These are phyloP conservation scores for Xylaria palmicola DNA, from an alignment of 495 filamentous ascomycete species.

Conservation along the genomic window DNA sequence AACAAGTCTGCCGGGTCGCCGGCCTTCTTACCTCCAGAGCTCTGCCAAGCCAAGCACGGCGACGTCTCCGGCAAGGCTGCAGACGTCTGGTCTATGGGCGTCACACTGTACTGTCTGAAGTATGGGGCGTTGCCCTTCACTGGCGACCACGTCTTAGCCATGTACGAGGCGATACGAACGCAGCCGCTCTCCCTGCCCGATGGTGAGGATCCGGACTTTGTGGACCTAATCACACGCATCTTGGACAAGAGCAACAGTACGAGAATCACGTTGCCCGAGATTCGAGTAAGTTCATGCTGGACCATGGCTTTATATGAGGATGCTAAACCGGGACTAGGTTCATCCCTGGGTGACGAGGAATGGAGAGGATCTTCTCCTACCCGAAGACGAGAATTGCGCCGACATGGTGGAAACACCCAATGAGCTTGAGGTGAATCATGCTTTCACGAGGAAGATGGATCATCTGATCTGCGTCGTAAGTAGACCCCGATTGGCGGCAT, in stretches of 20 bases:
- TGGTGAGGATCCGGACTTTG: slow-evolving; percentile 59
- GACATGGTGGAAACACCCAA: slow-evolving; percentile 77
- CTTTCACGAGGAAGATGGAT: slow-evolving; percentile 84
- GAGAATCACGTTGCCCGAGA: slow-evolving; percentile 75
- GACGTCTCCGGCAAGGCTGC: slow-evolving; percentile 85
- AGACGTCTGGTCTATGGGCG: slow-evolving; percentile 98
- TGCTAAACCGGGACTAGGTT: slow-evolving; percentile 53
- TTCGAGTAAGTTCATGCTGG: slow-evolving; percentile 61
- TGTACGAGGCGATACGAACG: slow-evolving; percentile 83
- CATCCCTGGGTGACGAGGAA: slow-evolving; percentile 92
- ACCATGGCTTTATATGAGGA: not conserved
- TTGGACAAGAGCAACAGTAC: slow-evolving; percentile 76
- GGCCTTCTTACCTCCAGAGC: slow-evolving; percentile 89
- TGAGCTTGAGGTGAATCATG: slow-evolving; percentile 82
- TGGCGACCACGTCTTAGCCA: slow-evolving; percentile 70
- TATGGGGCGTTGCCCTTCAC: slow-evolving; percentile 89
- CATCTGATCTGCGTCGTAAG: slow-evolving; percentile 82
- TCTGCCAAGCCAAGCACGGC: slow-evolving; percentile 87
- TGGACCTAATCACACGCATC: slow-evolving; percentile 64
- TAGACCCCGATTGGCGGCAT: slow-evolving; percentile 7
- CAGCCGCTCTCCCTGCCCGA: slow-evolving; percentile 53
- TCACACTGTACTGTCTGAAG: slow-evolving; percentile 87
- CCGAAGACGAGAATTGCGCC: slow-evolving; percentile 82
- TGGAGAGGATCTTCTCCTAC: slow-evolving; percentile 76
- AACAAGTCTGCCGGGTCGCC: slow-evolving; percentile 94